Evolutionary conservation across 2,329 filamentous ascomycete genomes (phyloP).

Genomic region (Didymella sp.): DNA sequence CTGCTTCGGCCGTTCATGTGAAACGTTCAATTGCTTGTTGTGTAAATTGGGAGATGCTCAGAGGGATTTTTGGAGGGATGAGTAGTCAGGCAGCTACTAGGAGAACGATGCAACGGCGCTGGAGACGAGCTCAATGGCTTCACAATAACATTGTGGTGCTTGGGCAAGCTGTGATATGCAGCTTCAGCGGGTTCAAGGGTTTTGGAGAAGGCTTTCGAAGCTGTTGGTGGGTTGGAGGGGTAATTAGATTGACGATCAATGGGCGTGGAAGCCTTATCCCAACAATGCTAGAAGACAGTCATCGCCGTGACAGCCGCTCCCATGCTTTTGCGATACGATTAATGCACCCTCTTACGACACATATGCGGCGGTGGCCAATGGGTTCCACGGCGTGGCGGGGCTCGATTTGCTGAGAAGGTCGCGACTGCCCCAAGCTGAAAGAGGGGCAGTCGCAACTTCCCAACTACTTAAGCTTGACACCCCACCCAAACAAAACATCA

Average conservation of each 20-base stretch:
- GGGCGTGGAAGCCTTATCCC: constrained; percentile 16
- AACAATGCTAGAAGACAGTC: constrained; percentile 17
- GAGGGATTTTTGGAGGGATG: neutral
- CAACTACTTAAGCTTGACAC: constrained; percentile 22
- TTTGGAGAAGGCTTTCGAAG: constrained; percentile 2
- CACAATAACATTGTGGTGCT: neutral
- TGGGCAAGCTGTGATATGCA: neutral
- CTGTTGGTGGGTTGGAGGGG: constrained; percentile 14
- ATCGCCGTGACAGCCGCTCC: constrained; percentile 21
- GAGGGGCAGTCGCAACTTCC: constrained; percentile 19
- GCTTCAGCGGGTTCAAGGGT: neutral
- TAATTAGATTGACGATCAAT: constrained; percentile 6
- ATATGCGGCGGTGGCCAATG: constrained; percentile 31
- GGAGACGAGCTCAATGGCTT: neutral
- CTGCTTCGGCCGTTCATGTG: neutral
- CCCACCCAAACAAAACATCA: constrained; percentile 38
- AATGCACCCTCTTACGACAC: constrained; percentile 34
- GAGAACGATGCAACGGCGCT: neutral
- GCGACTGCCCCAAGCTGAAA: constrained; percentile 28
- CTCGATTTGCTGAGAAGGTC: constrained; percentile 22
- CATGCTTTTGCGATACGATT: constrained; percentile 34
- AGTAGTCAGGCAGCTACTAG: neutral
- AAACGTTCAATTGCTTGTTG: neutral
- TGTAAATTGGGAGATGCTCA: neutral
- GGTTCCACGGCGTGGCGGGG: constrained; percentile 32